Base-by-base conservation (phyloP, 257 asterid species). In the Salvia rosmarinus region DNA sequence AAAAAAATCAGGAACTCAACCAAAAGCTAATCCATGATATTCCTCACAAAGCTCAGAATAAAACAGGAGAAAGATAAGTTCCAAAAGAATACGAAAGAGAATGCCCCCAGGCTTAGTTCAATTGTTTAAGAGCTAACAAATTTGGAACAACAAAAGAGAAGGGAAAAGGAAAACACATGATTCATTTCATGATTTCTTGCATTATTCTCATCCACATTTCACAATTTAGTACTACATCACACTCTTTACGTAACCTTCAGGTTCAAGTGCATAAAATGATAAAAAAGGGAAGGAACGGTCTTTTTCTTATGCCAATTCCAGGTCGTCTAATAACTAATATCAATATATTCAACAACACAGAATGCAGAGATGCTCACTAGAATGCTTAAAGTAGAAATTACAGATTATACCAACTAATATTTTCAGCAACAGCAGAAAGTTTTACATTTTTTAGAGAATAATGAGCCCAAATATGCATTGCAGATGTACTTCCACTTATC, bases 391-490 rank as follows among this genome's bases (percentile, higher is more conserved):
- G 47, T 11, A 25, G 14, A 52, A 12, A 9, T 55, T 56, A 55
- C 43, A 43, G 30, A 16, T 32, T 14, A 55, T 39, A 13, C 14
- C 46, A 19, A 7, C 55, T 20, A 34, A 68, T 46, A 49, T 49
- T 69, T 56, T 65, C 61, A 68, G 40, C 34, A 78, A 61, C 44
- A 58, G 73, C 20, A 69, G 5, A 69, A 40, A 16, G 55, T 47
- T 21, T 28, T n/a, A 74, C 8, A 13, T 47, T 30, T 30, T 40
- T 23, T 12, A 20, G 34, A 78, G 20, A 62, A 49, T 40, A 35
- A 28, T 16, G 16, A 63, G 42, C 16, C 4, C 5, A 4, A 6
- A 67, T 28, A 60, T 42, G 58, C 25, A 14, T 9, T 13, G 37
- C 9, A 7, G 2, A 34, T 65, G 61, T 52, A 58, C 75, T 67